Conservation (phyloP, 1,284 basidiomycete genomes). For the Tranzscheliella williamsii region DNA sequence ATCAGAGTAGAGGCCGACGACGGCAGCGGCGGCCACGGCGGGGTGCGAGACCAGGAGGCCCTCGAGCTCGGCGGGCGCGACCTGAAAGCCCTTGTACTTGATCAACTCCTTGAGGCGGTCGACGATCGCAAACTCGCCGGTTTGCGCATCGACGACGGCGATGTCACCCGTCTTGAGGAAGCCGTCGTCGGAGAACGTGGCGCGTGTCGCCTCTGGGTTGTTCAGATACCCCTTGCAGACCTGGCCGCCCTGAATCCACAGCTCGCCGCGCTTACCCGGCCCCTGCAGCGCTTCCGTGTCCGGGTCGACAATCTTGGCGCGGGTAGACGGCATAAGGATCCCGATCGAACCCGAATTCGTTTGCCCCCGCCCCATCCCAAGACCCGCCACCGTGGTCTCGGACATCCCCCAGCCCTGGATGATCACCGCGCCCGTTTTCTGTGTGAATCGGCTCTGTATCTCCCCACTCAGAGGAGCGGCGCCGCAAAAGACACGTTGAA, state of each 20-base stretch:
- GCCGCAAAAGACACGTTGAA: slow-evolving; percentile 11
- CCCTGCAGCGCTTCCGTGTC: slow-evolving; percentile 12
- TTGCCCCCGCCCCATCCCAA: slow-evolving; percentile 13
- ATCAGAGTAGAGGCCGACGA: slow-evolving; percentile 43
- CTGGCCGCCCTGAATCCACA: slow-evolving; percentile 34
- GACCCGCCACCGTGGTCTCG: slow-evolving; percentile 35
- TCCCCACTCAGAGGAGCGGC: slow-evolving; percentile 34
- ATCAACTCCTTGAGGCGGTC: slow-evolving; percentile 57
- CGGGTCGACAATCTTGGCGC: slow-evolving; percentile 25
- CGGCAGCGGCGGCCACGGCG: slow-evolving; percentile 44
- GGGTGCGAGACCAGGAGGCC: slow-evolving; percentile 34
- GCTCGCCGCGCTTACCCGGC: slow-evolving; percentile 32
- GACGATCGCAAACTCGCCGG: slow-evolving; percentile 45
- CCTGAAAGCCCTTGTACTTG: slow-evolving; percentile 57
- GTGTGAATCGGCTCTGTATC: slow-evolving; percentile 11
- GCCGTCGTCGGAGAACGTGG: slow-evolving; percentile 68
- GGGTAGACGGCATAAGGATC: slow-evolving; percentile 19
- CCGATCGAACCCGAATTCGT: slow-evolving; percentile 27
- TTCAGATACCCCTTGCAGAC: slow-evolving; percentile 32
- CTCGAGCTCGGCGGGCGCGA: slow-evolving; percentile 55
- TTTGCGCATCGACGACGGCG: slow-evolving; percentile 24
- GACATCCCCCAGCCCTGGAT: slow-evolving; percentile 39
- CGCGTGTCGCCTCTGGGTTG: slow-evolving; percentile 62
- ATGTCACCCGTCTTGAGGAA: slow-evolving; percentile 57
- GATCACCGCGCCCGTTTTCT: slow-evolving; percentile 19